A percentile compares a stretch with the other conserved stretches of the same genome.
These are phyloP conservation scores for Fusarium incarnatum DNA, from an alignment of 2,329 filamentous ascomycete species.

Conservation along the genomic window DNA sequence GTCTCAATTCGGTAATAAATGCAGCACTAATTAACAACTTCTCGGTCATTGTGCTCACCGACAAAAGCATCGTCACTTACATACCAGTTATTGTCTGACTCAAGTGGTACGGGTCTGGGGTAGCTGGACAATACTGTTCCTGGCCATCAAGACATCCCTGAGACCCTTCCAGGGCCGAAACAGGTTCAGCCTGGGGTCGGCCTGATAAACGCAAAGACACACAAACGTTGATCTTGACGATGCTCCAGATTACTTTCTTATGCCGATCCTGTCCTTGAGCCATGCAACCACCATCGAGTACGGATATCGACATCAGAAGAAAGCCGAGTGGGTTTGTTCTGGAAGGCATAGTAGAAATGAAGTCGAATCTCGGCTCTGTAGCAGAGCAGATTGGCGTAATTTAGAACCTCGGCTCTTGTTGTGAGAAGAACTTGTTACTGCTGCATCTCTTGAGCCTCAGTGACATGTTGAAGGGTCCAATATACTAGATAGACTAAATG, in stretches of 20 bases:
- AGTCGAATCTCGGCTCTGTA: constrained; percentile 24
- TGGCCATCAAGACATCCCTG: constrained; percentile 22
- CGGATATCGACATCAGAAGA: not conserved
- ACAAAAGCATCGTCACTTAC: constrained; percentile 31
- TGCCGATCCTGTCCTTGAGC: constrained; percentile 4
- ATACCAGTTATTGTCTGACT: constrained; percentile 40
- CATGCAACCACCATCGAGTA: not conserved
- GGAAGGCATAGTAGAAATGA: constrained; percentile 7
- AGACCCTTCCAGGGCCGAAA: constrained; percentile 33
- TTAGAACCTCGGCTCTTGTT: constrained; percentile 16
- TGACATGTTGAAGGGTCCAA: not conserved
- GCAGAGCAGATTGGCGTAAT: constrained; percentile 14
- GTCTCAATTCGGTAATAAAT: not conserved
- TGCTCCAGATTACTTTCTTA: constrained; percentile 22
- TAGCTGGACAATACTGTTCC: constrained; percentile 31
- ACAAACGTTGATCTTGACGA: constrained; percentile 2
- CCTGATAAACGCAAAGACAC: not conserved
- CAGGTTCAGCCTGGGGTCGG: constrained; percentile 37
- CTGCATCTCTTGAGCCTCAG: constrained; percentile 4
- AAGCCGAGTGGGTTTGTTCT: not conserved
- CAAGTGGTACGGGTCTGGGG: constrained; percentile 39
- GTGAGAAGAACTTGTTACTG: not conserved
- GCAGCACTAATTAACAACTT: not conserved
- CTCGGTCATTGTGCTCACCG: constrained; percentile 25
- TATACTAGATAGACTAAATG: not conserved